Percentiles rank a stretch among this genome's conserved stretches.
Conservation (phyloP, 345 rosid species). For the Ceriops tagal region DNA sequence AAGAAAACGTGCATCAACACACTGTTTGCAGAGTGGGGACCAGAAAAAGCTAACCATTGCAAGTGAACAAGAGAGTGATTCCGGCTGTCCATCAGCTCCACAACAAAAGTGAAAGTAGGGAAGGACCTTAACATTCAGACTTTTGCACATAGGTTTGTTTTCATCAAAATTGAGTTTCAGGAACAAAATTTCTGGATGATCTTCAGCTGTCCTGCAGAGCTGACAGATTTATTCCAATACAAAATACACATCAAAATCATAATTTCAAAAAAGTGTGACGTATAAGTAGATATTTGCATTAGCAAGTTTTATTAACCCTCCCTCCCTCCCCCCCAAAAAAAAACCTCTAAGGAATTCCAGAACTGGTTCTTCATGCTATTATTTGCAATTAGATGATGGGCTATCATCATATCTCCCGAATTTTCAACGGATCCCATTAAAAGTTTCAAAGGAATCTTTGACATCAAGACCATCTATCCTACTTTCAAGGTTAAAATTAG, state of each 20-base stretch:
- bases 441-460: background rate
- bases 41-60: constrained; percentile 51
- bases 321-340: background rate
- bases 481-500: background rate
- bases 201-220: constrained; percentile 80
- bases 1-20: background rate
- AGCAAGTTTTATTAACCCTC: background rate
- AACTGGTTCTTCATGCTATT: background rate
- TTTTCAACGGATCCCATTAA: background rate
- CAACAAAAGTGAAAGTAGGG: constrained; percentile 90
- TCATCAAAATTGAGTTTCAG: constrained; percentile 85
- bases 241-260: constrained; percentile 16
- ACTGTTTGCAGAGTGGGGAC: background rate
- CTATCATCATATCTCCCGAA: background rate
- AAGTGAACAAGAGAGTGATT: constrained; percentile 85
- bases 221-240: constrained; percentile 26
- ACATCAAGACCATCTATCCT: background rate
- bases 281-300: background rate
- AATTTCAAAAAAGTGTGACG: background rate
- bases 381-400: background rate
- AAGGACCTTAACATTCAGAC: constrained; percentile 79
- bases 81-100: constrained; percentile 77
- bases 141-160: constrained; percentile 88
- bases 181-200: constrained; percentile 71
- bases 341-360: background rate